Percentiles rank a stretch among this genome's conserved stretches.
These are phyloP conservation scores for Westerdykella sp. DNA, from an alignment of 2,329 filamentous ascomycete genomes.

Conservation along the genomic window DNA sequence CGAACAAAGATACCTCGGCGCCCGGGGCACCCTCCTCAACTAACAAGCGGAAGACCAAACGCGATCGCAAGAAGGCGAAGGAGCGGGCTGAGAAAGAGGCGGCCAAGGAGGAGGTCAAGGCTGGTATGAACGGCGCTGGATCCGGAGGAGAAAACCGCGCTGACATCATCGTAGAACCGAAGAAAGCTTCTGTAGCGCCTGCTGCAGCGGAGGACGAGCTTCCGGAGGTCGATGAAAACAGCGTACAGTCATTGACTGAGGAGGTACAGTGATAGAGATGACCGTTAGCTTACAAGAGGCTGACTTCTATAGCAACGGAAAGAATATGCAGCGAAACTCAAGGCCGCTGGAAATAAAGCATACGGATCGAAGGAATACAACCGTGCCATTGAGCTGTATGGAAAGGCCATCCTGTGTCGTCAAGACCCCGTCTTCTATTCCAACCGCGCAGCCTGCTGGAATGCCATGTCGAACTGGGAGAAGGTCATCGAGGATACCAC, in stretches of 20 bases:
- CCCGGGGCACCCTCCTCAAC: conserved; percentile 17
- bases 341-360: conserved; percentile 92
- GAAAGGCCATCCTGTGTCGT: conserved; percentile 93
- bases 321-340: conserved; percentile 82
- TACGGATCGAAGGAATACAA: conserved; percentile 93
- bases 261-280: conserved; percentile 23
- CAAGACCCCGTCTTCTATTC: conserved; percentile 98
- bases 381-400: conserved; percentile 89
- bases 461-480: conserved; percentile 86
- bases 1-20: conserved; percentile 38
- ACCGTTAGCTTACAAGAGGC: not conserved
- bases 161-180: conserved; percentile 21
- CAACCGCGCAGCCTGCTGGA: conserved; percentile 96
- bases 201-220: conserved; percentile 41
- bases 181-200: conserved; percentile 30
- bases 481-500: conserved; percentile 97
- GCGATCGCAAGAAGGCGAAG: conserved; percentile 82
- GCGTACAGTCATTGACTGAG: conserved; percentile 40
- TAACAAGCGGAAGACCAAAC: conserved; percentile 73
- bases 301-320: conserved; percentile 63
- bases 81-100: conserved; percentile 53
- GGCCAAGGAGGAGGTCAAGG: conserved; percentile 34
- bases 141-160: conserved; percentile 1
- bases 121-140: conserved; percentile 18
- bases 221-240: conserved; percentile 45